Conservation (phyloP, 768 basidiomycete species). For the Nidularia pulvinata region DNA sequence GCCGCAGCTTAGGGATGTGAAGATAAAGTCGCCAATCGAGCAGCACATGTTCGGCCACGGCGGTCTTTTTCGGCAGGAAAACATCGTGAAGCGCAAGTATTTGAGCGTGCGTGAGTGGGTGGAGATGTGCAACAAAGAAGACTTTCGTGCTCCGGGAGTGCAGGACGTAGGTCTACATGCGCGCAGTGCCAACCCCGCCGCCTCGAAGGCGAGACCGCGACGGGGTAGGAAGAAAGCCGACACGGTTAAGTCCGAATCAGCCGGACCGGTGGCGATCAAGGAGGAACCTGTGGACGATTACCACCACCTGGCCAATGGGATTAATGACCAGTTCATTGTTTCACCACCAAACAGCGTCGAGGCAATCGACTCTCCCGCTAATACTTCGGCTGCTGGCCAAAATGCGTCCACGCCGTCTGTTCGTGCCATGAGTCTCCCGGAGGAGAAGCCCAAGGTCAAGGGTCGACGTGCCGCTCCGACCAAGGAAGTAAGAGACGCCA, state of each 20-base stretch:
- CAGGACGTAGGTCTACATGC: slow-evolving; percentile 62
- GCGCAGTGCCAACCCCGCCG: slow-evolving; percentile 26
- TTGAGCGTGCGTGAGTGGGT: slow-evolving; percentile 91
- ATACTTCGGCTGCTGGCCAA: slow-evolving; percentile 11
- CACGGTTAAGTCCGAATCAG: slow-evolving; percentile 32
- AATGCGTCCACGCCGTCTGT: slow-evolving; percentile 6
- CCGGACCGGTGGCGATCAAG: slow-evolving; percentile 45
- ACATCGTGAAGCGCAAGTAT: slow-evolving; percentile 82
- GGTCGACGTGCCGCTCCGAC: slow-evolving; percentile 33
- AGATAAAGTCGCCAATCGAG: slow-evolving; percentile 89
- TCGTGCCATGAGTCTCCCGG: neutral
- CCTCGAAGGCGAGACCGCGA: slow-evolving; percentile 26
- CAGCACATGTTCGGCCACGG: slow-evolving; percentile 88
- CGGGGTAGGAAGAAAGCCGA: slow-evolving; percentile 43
- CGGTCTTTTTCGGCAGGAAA: slow-evolving; percentile 89
- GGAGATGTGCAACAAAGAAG: slow-evolving; percentile 71
- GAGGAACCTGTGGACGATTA: slow-evolving; percentile 44
- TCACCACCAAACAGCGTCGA: slow-evolving; percentile 40
- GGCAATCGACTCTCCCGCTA: slow-evolving; percentile 21
- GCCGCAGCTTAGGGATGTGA: slow-evolving; percentile 70
- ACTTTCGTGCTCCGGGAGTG: slow-evolving; percentile 72
- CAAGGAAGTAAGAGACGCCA: slow-evolving; percentile 47
- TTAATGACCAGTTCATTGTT: slow-evolving; percentile 11
- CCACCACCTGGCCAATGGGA: slow-evolving; percentile 15
- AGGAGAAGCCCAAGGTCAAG: slow-evolving; percentile 26